Evolutionary conservation across 1,284 basidiomycete genomes (phyloP).

Genomic region (Leccinum fallax): DNA sequence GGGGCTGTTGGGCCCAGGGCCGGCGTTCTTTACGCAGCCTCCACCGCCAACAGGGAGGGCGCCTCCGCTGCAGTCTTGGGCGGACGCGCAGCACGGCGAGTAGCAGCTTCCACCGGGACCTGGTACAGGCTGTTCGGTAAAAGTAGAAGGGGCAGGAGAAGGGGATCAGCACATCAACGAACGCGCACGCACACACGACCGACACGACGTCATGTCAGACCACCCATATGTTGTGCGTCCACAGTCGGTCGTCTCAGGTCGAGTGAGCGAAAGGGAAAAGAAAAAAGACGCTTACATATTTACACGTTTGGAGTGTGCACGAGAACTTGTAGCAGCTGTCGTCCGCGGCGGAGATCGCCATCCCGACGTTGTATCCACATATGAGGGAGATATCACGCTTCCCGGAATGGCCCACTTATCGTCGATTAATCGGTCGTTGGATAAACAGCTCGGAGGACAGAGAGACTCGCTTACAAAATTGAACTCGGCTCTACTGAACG

Average conservation of each 20-base stretch:
- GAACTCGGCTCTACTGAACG: constrained; percentile 29
- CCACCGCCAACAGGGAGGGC: constrained; percentile 26
- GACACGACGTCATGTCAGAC: background rate
- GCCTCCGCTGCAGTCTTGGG: constrained; percentile 18
- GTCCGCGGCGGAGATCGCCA: background rate
- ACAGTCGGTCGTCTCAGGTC: background rate
- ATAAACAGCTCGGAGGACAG: background rate
- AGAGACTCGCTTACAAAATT: constrained; percentile 12
- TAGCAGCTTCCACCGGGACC: constrained; percentile 26
- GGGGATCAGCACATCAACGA: background rate
- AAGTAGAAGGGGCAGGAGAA: background rate
- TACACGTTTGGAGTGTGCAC: constrained; percentile 21
- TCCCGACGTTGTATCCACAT: background rate
- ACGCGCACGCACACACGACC: background rate
- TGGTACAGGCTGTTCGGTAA: constrained; percentile 20
- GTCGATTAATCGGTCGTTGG: background rate
- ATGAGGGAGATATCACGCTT: constrained; percentile 4
- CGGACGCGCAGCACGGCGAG: constrained; percentile 26
- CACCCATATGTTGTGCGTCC: background rate
- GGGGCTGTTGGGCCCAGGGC: constrained; percentile 23
- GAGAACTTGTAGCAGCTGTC: constrained; percentile 8
- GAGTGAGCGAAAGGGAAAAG: background rate
- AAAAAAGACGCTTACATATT: constrained; percentile 4
- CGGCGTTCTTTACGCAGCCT: constrained; percentile 24
- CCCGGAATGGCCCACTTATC: constrained; percentile 24